Percentiles rank a stretch among this genome's conserved stretches.
Evolutionary conservation across 2,329 filamentous ascomycete genomes (phyloP).

Genomic region (Cladosporium sp.): DNA sequence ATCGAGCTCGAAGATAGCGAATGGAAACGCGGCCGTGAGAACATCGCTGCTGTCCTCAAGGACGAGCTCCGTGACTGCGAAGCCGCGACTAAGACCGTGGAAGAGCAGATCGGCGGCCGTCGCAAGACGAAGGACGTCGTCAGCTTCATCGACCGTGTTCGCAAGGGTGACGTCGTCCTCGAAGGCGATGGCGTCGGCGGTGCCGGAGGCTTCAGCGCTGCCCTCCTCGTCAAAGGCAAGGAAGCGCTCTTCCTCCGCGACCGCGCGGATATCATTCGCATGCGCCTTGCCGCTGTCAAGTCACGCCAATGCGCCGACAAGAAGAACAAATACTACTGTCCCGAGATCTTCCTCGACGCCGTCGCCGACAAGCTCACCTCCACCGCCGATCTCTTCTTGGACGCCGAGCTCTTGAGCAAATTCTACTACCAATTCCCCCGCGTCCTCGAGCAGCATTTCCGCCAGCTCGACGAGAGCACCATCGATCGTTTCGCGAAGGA

Average conservation of each 20-base stretch:
- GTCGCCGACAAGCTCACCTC: conserved; percentile 92
- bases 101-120: conserved; percentile 72
- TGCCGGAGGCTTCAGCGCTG: conserved; percentile 88
- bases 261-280: conserved; percentile 81
- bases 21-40: conserved; percentile 81
- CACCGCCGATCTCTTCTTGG: conserved; percentile 93
- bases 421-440: conserved; percentile 97
- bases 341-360: conserved; percentile 93
- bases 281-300: conserved; percentile 83
- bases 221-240: conserved; percentile 72
- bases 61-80: conserved; percentile 84
- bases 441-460: conserved; percentile 81
- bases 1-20: conserved; percentile 91
- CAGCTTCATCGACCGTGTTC: conserved; percentile 82
- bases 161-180: conserved; percentile 77
- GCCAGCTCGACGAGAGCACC: conserved; percentile 64
- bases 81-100: conserved; percentile 68
- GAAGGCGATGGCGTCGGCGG: conserved; percentile 78
- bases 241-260: conserved; percentile 94
- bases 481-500: conserved; percentile 89
- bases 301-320: conserved; percentile 80
- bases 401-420: conserved; percentile 92
- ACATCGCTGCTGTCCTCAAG: conserved; percentile 73
- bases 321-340: conserved; percentile 94
- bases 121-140: conserved; percentile 88